Percentiles rank a stretch among this genome's conserved stretches.
Evolutionary conservation across 306 rosid species (phyloP).

Genomic region (Urtica urens): DNA sequence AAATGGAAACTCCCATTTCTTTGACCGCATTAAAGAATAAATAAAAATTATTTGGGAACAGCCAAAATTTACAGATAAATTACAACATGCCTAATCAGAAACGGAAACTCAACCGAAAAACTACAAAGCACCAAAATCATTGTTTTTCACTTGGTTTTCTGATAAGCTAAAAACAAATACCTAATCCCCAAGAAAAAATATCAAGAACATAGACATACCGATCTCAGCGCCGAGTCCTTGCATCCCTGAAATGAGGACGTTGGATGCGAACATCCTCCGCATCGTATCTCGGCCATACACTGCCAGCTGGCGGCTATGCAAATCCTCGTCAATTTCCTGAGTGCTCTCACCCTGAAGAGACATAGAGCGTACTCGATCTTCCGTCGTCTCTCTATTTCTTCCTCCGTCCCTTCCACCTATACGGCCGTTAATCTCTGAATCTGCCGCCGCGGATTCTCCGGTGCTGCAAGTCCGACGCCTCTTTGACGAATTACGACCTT

Average conservation of each 20-base stretch:
- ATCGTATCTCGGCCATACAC: constrained; percentile 94
- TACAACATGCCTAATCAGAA: no score
- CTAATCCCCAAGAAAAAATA: no score
- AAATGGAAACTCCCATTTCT: no score
- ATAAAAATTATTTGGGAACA: no score
- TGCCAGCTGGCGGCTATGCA: constrained; percentile 92
- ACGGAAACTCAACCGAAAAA: no score
- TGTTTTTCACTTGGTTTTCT: no score
- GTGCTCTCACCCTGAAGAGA: constrained; percentile 39
- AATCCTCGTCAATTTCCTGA: constrained; percentile 77
- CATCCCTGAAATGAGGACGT: constrained; percentile 71
- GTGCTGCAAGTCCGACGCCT: constrained; percentile 8
- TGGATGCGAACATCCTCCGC: constrained; percentile 72
- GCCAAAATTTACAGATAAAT: no score
- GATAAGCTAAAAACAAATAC: no score
- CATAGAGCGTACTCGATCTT: constrained; percentile 26
- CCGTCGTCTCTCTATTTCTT: constrained; percentile 14
- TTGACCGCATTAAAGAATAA: no score
- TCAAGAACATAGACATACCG: constrained; percentile 34
- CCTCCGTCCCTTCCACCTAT: constrained; percentile 15
- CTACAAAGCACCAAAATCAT: no score
- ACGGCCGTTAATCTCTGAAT: constrained; percentile 32
- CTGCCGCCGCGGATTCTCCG: constrained; percentile 32
- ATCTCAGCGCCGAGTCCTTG: constrained; percentile 95
- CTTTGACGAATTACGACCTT: constrained; percentile 8